Conservation (phyloP, 1,284 basidiomycete species). For the Farysia itapuensis region DNA sequence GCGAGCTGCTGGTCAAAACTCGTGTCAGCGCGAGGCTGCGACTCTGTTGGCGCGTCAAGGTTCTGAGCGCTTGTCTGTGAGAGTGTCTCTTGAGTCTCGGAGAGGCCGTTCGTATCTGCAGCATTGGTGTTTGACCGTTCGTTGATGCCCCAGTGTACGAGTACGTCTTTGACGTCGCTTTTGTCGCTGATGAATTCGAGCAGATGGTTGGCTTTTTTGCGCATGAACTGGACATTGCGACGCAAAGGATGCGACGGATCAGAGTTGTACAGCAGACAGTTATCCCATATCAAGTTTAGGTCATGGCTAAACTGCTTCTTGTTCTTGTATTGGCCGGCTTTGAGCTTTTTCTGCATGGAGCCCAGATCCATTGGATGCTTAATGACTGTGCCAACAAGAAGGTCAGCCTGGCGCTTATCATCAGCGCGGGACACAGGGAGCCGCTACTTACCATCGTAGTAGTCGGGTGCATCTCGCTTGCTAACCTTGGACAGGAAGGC, state of each 20-base stretch:
- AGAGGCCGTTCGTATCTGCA: neutral
- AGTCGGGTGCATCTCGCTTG: slow-evolving; percentile 59
- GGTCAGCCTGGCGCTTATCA: neutral
- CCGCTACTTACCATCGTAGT: slow-evolving; percentile 46
- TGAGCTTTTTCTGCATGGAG: slow-evolving; percentile 89
- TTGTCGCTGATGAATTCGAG: slow-evolving; percentile 85
- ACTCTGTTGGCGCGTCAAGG: no score
- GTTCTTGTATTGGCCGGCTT: slow-evolving; percentile 81
- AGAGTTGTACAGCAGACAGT: slow-evolving; percentile 89
- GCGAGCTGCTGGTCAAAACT: slow-evolving; percentile 65
- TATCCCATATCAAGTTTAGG: slow-evolving; percentile 93
- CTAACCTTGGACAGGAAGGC: slow-evolving; percentile 55
- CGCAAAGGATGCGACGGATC: slow-evolving; percentile 65
- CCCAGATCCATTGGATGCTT: slow-evolving; percentile 78
- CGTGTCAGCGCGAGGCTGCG: slow-evolving; percentile 5
- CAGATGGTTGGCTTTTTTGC: slow-evolving; percentile 64
- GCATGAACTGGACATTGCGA: slow-evolving; percentile 51
- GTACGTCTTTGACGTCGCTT: slow-evolving; percentile 66
- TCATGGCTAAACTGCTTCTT: slow-evolving; percentile 92
- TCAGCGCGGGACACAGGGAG: slow-evolving; percentile 1
- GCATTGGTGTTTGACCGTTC: slow-evolving; percentile 1
- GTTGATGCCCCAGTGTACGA: slow-evolving; percentile 46
- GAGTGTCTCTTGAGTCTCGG: neutral
- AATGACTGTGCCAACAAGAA: slow-evolving; percentile 15
- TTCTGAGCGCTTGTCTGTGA: neutral